Evolutionary conservation across 2,329 filamentous ascomycete genomes (phyloP).

Genomic region (Alternaria sp.): DNA sequence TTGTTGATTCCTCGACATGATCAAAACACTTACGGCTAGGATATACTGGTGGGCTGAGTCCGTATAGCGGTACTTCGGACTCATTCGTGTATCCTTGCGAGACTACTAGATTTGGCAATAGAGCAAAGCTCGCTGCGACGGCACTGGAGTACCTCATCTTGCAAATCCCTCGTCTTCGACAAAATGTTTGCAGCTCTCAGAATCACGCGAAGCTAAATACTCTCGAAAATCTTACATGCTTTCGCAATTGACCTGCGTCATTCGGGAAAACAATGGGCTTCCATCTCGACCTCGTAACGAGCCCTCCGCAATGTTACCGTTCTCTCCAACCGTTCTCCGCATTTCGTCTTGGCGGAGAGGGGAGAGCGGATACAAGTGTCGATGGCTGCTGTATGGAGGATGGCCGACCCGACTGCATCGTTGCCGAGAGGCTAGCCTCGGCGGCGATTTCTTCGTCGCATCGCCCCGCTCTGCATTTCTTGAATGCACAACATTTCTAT

Average conservation of each 20-base stretch:
- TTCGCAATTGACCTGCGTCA: slow-evolving; percentile 8
- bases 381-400: not conserved
- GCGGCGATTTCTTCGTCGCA: not conserved
- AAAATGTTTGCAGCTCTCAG: not conserved
- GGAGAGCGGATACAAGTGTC: slow-evolving; percentile 10
- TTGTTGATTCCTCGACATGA: not conserved
- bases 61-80: slow-evolving; percentile 41
- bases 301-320: slow-evolving; percentile 14
- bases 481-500: not conserved
- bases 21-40: slow-evolving; percentile 34
- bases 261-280: not conserved
- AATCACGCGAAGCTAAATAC: not conserved
- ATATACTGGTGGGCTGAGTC: slow-evolving; percentile 41
- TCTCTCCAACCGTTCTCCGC: slow-evolving; percentile 23
- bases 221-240: not conserved
- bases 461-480: not conserved
- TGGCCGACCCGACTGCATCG: not conserved
- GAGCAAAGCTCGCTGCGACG: slow-evolving; percentile 13
- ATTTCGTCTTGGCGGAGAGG: slow-evolving; percentile 25
- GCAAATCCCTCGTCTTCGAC: not conserved
- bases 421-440: slow-evolving; percentile 1
- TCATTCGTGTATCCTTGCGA: slow-evolving; percentile 36
- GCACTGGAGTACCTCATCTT: slow-evolving; percentile 16
- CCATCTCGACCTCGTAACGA: slow-evolving; percentile 19
- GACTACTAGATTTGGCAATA: slow-evolving; percentile 14